These are phyloP conservation scores for Nectriaceae sp. DNA, from an alignment of 2,329 filamentous ascomycete genomes.

Conservation along the genomic window DNA sequence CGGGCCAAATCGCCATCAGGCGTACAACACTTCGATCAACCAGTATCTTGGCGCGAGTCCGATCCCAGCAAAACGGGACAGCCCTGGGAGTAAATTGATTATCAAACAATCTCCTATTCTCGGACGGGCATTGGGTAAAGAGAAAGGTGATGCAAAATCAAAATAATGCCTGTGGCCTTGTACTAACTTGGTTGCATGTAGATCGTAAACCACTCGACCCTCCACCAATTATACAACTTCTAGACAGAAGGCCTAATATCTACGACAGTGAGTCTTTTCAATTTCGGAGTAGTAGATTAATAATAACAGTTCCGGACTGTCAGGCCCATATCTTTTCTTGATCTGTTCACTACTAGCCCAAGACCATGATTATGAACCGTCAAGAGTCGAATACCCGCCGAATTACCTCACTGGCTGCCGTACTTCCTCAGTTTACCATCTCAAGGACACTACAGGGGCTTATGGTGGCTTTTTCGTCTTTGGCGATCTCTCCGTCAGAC, in stretches of 20 bases:
- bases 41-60: neutral
- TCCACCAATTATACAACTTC: constrained; percentile 78
- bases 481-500: constrained; percentile 78
- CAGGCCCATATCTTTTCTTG: constrained; percentile 53
- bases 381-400: constrained; percentile 29
- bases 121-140: neutral
- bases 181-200: constrained; percentile 29
- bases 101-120: neutral
- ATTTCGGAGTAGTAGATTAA: too few relatives aligned
- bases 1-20: neutral
- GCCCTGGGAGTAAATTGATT: neutral
- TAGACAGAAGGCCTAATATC: constrained; percentile 24
- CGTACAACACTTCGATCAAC: neutral
- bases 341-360: constrained; percentile 44
- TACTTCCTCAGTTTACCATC: constrained; percentile 77
- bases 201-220: constrained; percentile 88
- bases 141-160: neutral
- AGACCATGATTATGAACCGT: constrained; percentile 44
- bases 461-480: constrained; percentile 92
- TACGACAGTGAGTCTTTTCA: constrained; percentile 24
- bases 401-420: constrained; percentile 69
- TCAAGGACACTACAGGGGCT: constrained; percentile 76
- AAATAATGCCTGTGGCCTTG: neutral
- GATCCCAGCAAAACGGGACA: neutral
- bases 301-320: constrained; percentile 28